phyloP scores from a whole-genome alignment of 257 asterid genomes.

The Datura wrightii region DNA sequence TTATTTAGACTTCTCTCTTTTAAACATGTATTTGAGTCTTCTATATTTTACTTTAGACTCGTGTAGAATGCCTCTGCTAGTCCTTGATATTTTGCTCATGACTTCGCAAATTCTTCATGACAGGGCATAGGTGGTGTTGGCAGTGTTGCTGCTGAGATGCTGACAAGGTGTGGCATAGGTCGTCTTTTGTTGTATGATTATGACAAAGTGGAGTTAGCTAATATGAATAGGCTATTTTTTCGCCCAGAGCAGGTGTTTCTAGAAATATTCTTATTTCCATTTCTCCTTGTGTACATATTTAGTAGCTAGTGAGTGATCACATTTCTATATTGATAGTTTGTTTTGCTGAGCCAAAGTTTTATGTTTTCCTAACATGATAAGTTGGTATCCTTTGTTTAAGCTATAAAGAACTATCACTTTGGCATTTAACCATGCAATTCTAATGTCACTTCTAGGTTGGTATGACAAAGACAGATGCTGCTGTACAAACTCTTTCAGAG shows the following conservation, averaged over 20 bases:
- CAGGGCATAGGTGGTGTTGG: slow-evolving; percentile 99
- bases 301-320: neutral
- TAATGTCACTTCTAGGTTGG: slow-evolving; percentile 60
- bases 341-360: neutral
- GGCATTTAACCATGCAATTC: slow-evolving; percentile 33
- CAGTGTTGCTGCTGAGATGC: slow-evolving; percentile 99
- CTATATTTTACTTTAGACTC: neutral
- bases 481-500: slow-evolving; percentile 92
- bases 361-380: neutral
- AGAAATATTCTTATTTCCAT: slow-evolving; percentile 24
- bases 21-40: slow-evolving; percentile 6
- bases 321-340: neutral
- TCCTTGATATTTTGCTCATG: neutral
- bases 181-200: slow-evolving; percentile 95
- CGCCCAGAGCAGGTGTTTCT: slow-evolving; percentile 93
- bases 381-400: neutral
- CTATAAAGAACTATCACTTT: neutral
- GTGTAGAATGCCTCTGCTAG: neutral
- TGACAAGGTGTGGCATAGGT: slow-evolving; percentile 98
- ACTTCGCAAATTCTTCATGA: slow-evolving; percentile 20
- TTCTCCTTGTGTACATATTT: slow-evolving; percentile 1
- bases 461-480: slow-evolving; percentile 99
- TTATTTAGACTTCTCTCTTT: slow-evolving; percentile 3
- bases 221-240: slow-evolving; percentile 97
- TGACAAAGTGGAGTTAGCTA: slow-evolving; percentile 99